A percentile compares a stretch with the other conserved stretches of the same genome.
These are phyloP conservation scores for Erodium trifolium DNA, from an alignment of 441 rosid genomes.

Conservation along the genomic window DNA sequence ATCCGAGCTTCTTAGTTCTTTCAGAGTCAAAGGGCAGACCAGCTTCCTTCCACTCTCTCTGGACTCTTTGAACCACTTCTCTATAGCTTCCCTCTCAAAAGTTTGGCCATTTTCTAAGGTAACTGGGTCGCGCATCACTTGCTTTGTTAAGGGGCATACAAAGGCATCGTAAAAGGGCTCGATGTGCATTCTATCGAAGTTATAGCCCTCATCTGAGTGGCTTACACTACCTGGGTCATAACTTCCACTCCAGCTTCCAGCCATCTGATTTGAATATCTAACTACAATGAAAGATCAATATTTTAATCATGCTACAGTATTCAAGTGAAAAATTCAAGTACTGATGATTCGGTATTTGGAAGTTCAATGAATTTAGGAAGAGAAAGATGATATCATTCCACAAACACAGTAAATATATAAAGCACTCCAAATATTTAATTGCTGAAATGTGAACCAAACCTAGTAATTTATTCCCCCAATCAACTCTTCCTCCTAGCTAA, in stretches of 20 bases:
- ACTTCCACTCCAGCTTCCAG: constrained; percentile 60
- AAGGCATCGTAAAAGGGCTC: constrained; percentile 90
- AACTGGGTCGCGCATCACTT: constrained; percentile 81
- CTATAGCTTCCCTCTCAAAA: constrained; percentile 87
- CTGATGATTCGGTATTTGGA: not conserved
- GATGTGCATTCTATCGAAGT: constrained; percentile 48
- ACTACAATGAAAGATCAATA: not conserved
- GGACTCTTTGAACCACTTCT: constrained; percentile 82
- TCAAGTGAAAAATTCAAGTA: not conserved
- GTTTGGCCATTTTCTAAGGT: constrained; percentile 78
- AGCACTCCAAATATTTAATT: not conserved
- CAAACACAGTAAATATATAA: not conserved
- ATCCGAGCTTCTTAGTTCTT: constrained; percentile 53
- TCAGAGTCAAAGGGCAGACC: constrained; percentile 69
- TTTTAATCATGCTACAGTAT: not conserved
- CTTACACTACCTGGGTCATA: constrained; percentile 39
- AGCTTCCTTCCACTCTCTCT: constrained; percentile 47
- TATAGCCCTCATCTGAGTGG: constrained; percentile 73
- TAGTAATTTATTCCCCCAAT: not conserved
- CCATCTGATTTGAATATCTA: constrained; percentile 32
- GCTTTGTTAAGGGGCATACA: constrained; percentile 81
- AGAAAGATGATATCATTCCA: not conserved
- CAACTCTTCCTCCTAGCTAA: not conserved
- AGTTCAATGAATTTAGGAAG: not conserved
- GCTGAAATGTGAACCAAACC: not conserved